Conservation (phyloP, 257 asterid genomes). For the Forsythia viridissima region DNA sequence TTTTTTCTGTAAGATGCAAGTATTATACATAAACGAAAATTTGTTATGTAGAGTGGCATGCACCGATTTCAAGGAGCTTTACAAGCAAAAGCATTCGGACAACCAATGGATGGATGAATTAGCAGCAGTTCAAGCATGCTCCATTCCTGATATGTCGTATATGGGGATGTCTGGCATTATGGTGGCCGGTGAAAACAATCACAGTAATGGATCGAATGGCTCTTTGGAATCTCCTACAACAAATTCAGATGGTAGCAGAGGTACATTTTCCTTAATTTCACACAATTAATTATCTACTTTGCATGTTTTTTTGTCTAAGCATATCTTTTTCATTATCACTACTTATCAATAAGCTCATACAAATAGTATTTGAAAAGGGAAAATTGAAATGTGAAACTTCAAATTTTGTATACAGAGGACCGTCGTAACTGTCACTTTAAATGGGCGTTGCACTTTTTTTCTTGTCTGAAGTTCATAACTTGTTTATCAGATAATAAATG, state of each 20-base stretch:
- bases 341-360: too few relatives aligned
- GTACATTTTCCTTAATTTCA: slow-evolving; percentile 27
- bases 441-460: too few relatives aligned
- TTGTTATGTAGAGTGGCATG: slow-evolving; percentile 65
- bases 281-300: not conserved
- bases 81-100: slow-evolving; percentile 73
- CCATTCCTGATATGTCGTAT: slow-evolving; percentile 52
- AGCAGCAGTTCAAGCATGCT: slow-evolving; percentile 75
- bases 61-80: slow-evolving; percentile 72
- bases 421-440: too few relatives aligned
- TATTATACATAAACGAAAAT: not conserved
- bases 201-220: slow-evolving; percentile 34
- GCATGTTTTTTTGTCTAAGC: not conserved
- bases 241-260: slow-evolving; percentile 51
- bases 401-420: too few relatives aligned
- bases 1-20: not conserved
- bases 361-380: too few relatives aligned
- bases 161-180: slow-evolving; percentile 59
- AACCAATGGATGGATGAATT: slow-evolving; percentile 83
- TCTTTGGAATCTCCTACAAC: slow-evolving; percentile 44
- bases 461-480: not conserved
- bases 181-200: slow-evolving; percentile 52
- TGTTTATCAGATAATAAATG: too few relatives aligned
- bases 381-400: too few relatives aligned
- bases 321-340: too few relatives aligned